Evolutionary conservation across 2,329 filamentous ascomycete species (phyloP).

Genomic region (Botryosphaeria dothidea): DNA sequence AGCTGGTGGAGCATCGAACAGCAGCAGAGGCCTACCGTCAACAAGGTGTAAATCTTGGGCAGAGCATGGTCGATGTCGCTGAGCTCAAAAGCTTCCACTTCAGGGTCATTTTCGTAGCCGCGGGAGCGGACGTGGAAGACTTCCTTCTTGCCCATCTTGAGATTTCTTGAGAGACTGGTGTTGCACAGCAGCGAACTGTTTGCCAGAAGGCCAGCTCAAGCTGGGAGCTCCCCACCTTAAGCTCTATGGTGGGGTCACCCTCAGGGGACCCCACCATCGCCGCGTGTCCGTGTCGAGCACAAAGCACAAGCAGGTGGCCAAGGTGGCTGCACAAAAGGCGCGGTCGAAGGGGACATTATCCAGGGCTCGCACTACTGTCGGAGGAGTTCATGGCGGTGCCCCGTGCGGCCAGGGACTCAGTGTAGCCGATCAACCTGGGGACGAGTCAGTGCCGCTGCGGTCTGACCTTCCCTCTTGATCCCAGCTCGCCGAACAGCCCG

Average conservation of each 20-base stretch:
- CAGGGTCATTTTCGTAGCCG: not conserved
- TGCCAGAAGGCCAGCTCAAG: not conserved
- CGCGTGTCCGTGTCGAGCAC: not conserved
- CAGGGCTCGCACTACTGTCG: not conserved
- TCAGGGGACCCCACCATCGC: not conserved
- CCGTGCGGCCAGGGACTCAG: not conserved
- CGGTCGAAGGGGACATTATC: not conserved
- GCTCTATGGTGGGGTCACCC: not conserved
- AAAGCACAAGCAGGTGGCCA: not conserved
- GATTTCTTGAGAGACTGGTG: not conserved
- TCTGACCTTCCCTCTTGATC: not conserved
- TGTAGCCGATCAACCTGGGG: not conserved
- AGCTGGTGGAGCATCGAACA: not conserved
- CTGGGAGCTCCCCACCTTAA: not conserved
- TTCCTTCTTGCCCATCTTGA: not conserved
- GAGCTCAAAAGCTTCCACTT: not conserved
- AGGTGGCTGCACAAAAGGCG: not conserved
- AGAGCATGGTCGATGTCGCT: conserved; percentile 7
- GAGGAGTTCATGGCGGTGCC: not conserved
- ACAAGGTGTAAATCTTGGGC: conserved; percentile 8
- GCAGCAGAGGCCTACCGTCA: not conserved
- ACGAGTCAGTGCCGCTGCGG: not conserved
- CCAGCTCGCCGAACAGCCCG: not conserved
- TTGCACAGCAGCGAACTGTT: not conserved
- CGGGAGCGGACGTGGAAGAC: not conserved